Conservation (phyloP, 441 rosid species). For the Corymbia calophylla region DNA sequence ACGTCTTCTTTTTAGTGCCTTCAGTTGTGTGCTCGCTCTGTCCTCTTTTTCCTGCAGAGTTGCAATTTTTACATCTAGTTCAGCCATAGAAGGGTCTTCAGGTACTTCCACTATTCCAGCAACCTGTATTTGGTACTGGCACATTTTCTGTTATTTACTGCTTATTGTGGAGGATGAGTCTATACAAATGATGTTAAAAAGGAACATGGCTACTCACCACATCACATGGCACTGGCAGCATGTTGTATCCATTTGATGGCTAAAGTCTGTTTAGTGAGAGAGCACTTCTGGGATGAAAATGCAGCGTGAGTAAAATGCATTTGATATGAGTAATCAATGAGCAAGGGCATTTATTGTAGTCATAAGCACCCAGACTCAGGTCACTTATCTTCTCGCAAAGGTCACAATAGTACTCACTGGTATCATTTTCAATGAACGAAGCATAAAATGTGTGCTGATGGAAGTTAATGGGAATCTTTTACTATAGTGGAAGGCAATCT, state of each 20-base stretch:
- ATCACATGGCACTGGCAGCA: background rate
- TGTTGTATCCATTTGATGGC: background rate
- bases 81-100: background rate
- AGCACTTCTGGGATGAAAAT: background rate
- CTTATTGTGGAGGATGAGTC: background rate
- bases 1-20: background rate
- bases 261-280: background rate
- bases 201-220: background rate
- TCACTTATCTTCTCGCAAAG: background rate
- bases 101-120: background rate
- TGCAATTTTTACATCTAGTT: background rate
- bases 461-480: background rate
- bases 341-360: background rate
- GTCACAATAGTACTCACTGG: background rate
- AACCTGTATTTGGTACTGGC: background rate
- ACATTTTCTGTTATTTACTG: background rate
- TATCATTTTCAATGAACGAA: background rate
- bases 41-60: background rate
- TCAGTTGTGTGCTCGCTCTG: background rate
- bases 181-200: background rate
- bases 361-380: rapidly evolving
- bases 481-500: background rate
- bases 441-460: background rate
- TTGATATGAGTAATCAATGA: background rate
- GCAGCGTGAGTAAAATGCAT: background rate